Conservation (phyloP, 805 yeast species). For the Candida railenensis region DNA sequence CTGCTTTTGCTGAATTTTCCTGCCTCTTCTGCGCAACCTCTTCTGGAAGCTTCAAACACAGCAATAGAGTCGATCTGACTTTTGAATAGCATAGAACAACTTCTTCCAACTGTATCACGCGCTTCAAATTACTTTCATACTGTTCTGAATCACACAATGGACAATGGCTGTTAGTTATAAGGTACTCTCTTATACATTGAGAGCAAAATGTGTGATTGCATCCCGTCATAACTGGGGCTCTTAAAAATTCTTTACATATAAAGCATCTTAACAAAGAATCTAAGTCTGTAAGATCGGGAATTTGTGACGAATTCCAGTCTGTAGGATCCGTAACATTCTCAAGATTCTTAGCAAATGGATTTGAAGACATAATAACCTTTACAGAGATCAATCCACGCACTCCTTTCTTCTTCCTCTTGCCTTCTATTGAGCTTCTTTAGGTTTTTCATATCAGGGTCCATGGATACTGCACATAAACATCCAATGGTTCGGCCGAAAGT, state of each 20-base stretch:
- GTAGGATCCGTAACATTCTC: slow-evolving; percentile 59
- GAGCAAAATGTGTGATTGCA: slow-evolving; percentile 93
- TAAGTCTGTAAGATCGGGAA: slow-evolving; percentile 58
- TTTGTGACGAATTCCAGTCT: slow-evolving; percentile 59
- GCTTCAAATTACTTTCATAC: slow-evolving; percentile 65
- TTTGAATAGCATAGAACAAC: slow-evolving; percentile 52
- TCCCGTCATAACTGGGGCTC: slow-evolving; percentile 77
- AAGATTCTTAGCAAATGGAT: slow-evolving; percentile 13
- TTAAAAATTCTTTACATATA: slow-evolving; percentile 80
- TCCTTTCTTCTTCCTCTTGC: no score
- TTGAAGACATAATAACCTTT: slow-evolving; percentile 9
- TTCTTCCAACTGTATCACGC: slow-evolving; percentile 72
- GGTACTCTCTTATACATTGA: slow-evolving; percentile 72
- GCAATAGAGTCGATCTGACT: slow-evolving; percentile 40
- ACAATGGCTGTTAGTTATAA: slow-evolving; percentile 61
- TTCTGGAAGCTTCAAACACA: slow-evolving; percentile 19
- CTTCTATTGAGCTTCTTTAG: no score
- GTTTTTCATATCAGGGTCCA: no score
- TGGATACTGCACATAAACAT: background rate
- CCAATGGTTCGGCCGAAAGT: background rate
- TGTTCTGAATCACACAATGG: slow-evolving; percentile 76
- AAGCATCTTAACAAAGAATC: slow-evolving; percentile 80
- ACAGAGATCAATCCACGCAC: no score
- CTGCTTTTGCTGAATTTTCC: slow-evolving; percentile 5
- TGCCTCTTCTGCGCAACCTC: background rate